These are phyloP conservation scores for Hyphopichia khmerensis DNA, from an alignment of 1,139 yeast species.

Conservation along the genomic window DNA sequence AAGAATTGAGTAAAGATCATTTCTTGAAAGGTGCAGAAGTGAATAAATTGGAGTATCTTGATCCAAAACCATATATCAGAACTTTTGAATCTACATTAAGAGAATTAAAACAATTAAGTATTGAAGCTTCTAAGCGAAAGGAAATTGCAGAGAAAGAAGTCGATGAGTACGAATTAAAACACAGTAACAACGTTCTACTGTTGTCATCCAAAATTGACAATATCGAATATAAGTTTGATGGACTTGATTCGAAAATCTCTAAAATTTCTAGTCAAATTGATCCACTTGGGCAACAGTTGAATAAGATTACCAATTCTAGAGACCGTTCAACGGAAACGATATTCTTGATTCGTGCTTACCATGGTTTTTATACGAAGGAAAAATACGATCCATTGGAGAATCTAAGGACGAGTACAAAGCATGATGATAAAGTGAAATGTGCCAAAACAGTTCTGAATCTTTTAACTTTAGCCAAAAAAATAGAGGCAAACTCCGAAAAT, in stretches of 20 bases:
- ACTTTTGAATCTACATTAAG: slow-evolving; percentile 85
- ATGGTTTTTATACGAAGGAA: slow-evolving; percentile 65
- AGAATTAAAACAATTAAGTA: slow-evolving; percentile 61
- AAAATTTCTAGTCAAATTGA: slow-evolving; percentile 63
- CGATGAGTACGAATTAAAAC: slow-evolving; percentile 61
- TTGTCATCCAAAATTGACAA: slow-evolving; percentile 50
- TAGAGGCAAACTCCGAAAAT: slow-evolving; percentile 44
- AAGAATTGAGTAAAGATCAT: slow-evolving; percentile 75
- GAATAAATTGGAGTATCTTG: slow-evolving; percentile 56
- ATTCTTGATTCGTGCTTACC: slow-evolving; percentile 73
- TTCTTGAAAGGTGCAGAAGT: slow-evolving; percentile 55
- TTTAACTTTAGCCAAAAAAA: slow-evolving; percentile 60
- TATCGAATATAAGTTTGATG: slow-evolving; percentile 48
- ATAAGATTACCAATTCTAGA: slow-evolving; percentile 72
- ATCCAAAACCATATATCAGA: slow-evolving; percentile 93
- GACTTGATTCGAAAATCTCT: slow-evolving; percentile 59
- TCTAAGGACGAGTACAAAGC: slow-evolving; percentile 39
- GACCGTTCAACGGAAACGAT: slow-evolving; percentile 75
- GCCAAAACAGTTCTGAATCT: slow-evolving; percentile 70
- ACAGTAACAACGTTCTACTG: slow-evolving; percentile 63
- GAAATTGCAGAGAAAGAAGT: slow-evolving; percentile 54
- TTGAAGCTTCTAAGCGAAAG: slow-evolving; percentile 52
- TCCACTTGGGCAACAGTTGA: slow-evolving; percentile 73
- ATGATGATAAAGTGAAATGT: slow-evolving; percentile 59
- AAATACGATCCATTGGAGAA: slow-evolving; percentile 62